phyloP scores from a whole-genome alignment of 441 rosid genomes.

The Aleurites moluccanus region DNA sequence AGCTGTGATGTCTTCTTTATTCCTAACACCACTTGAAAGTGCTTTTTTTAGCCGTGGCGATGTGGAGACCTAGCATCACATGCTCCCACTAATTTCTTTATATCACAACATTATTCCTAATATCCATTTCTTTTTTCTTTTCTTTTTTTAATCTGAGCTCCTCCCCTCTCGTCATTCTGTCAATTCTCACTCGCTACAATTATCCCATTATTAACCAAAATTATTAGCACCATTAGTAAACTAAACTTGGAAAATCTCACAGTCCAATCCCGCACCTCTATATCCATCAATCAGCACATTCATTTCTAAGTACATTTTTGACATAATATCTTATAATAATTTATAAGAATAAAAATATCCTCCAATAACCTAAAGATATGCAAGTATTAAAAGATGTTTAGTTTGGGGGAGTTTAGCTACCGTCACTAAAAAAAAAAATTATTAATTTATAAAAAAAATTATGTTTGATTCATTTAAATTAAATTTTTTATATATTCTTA shows the following conservation, averaged over 20 bases:
- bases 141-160: slow-evolving; percentile 22
- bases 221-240: slow-evolving; percentile 32
- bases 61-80: slow-evolving; percentile 47
- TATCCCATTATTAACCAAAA: slow-evolving; percentile 17
- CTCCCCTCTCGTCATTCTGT: too few species aligned
- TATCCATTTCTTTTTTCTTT: not conserved
- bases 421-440: too few species aligned
- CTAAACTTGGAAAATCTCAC: slow-evolving; percentile 22
- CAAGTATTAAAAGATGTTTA: too few species aligned
- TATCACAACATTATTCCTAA: slow-evolving; percentile 34
- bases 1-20: slow-evolving; percentile 32
- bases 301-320: slow-evolving; percentile 25
- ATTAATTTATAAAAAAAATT: too few species aligned
- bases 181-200: too few species aligned
- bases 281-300: slow-evolving; percentile 30
- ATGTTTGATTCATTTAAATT: too few species aligned
- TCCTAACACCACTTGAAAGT: not conserved
- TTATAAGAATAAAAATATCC: too few species aligned
- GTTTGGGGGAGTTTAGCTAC: too few species aligned
- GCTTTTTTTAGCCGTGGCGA: slow-evolving; percentile 27
- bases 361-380: too few species aligned
- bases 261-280: slow-evolving; percentile 28
- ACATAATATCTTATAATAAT: slow-evolving; percentile 10
- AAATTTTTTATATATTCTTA: too few species aligned
- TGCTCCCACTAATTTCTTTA: slow-evolving; percentile 44